Conservation (phyloP, 257 asterid species). For the Solanum habrochaites region DNA sequence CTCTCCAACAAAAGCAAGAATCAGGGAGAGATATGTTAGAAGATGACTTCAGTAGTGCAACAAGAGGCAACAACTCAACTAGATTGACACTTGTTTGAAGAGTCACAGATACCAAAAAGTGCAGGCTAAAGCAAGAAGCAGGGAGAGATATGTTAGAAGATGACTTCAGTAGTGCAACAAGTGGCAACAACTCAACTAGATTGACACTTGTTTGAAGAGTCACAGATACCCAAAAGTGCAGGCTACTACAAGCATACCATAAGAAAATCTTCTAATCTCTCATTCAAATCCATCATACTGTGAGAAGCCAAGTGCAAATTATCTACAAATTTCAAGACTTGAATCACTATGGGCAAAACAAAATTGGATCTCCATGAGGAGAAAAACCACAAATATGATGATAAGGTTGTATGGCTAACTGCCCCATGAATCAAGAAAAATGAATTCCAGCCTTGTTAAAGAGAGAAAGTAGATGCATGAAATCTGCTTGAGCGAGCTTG, state of each 20-base stretch:
- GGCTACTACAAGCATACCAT: not conserved
- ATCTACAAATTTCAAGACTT: too few relatives aligned
- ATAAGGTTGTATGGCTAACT: not conserved
- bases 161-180: not conserved
- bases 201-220: not conserved
- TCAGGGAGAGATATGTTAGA: not conserved
- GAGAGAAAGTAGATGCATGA: slow-evolving; percentile 69
- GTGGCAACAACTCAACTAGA: not conserved
- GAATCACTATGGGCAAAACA: not conserved
- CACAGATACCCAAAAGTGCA: not conserved
- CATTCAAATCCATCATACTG: not conserved
- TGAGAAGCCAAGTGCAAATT: too few relatives aligned
- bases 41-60: not conserved
- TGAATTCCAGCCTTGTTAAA: slow-evolving; percentile 79
- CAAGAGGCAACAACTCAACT: not conserved
- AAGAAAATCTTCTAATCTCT: not conserved
- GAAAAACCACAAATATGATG: too few relatives aligned
- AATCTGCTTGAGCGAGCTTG: slow-evolving; percentile 71
- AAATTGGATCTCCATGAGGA: slow-evolving; percentile 1
- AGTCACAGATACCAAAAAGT: not conserved
- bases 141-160: not conserved
- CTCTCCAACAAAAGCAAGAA: not conserved
- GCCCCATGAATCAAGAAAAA: slow-evolving; percentile 38
- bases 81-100: not conserved
- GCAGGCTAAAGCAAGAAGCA: not conserved